Evolutionary conservation across 2,329 filamentous ascomycete genomes (phyloP).

Genomic region (Neonectria neomacrospora): DNA sequence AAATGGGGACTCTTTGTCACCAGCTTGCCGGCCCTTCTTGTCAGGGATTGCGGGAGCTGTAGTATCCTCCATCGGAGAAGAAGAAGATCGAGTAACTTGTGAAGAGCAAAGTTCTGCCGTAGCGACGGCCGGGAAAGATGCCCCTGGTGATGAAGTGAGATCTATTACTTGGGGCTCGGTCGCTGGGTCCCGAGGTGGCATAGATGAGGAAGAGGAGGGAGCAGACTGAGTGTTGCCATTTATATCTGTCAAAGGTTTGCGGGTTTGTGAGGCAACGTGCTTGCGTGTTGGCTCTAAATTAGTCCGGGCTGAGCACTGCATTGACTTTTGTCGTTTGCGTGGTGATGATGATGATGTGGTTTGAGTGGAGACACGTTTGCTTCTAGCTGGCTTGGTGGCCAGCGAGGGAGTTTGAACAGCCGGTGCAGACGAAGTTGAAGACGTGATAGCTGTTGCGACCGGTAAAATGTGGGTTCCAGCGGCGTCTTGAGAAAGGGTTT

Average conservation of each 20-base stretch:
- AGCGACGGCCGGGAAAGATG: constrained; percentile 19
- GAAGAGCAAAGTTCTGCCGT: constrained; percentile 10
- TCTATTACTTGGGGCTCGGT: constrained; percentile 24
- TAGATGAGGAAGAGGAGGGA: constrained; percentile 4
- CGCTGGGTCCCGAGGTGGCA: not conserved
- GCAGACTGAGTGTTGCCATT: constrained; percentile 39
- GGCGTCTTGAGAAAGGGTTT: not conserved
- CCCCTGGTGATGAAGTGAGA: constrained; percentile 29
- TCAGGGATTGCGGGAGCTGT: constrained; percentile 14
- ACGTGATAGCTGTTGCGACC: constrained; percentile 19
- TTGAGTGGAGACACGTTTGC: constrained; percentile 18
- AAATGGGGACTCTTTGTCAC: not conserved
- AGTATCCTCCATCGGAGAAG: constrained; percentile 4
- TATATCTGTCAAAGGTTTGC: constrained; percentile 38
- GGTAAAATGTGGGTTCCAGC: not conserved
- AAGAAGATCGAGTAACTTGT: not conserved
- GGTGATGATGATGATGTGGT: constrained; percentile 11
- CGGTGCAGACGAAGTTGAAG: constrained; percentile 27
- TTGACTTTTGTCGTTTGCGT: constrained; percentile 36
- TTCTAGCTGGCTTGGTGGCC: not conserved
- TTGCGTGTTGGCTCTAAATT: not conserved
- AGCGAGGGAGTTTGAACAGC: not conserved
- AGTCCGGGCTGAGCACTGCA: not conserved
- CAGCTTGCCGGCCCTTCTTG: not conserved
- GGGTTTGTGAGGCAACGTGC: constrained; percentile 24